Conservation (phyloP, 2,329 filamentous ascomycete species). For the Diaporthe helianthi region DNA sequence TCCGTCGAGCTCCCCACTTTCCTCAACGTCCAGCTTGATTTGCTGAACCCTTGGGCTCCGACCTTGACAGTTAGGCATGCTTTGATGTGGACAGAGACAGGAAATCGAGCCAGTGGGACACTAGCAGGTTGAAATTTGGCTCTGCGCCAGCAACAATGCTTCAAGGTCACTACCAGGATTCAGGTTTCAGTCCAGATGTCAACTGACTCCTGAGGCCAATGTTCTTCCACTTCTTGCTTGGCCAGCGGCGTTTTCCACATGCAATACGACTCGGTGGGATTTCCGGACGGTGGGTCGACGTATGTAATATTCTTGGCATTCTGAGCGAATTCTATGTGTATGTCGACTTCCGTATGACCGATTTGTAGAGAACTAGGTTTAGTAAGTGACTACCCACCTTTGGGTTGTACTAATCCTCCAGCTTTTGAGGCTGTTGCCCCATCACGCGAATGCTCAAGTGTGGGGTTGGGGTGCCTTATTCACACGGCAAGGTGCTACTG, state of each 20-base stretch:
- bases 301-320: neutral
- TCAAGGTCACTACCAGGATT: neutral
- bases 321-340: neutral
- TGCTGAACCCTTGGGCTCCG: neutral
- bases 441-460: neutral
- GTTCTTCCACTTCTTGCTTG: neutral
- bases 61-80: neutral
- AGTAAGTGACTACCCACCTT: neutral
- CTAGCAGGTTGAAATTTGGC: conserved; percentile 11
- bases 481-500: neutral
- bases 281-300: neutral
- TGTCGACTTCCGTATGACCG: neutral
- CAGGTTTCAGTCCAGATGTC: neutral
- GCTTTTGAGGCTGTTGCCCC: neutral
- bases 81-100: neutral
- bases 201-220: neutral
- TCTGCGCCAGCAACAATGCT: neutral
- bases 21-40: neutral
- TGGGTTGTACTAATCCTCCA: neutral
- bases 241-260: neutral
- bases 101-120: neutral
- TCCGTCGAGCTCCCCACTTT: neutral
- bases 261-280: neutral
- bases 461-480: too few species aligned
- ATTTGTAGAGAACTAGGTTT: neutral